Evolutionary conservation across 192 early-diverging fungal species (phyloP).

Genomic region (Haplosporangium gracile): DNA sequence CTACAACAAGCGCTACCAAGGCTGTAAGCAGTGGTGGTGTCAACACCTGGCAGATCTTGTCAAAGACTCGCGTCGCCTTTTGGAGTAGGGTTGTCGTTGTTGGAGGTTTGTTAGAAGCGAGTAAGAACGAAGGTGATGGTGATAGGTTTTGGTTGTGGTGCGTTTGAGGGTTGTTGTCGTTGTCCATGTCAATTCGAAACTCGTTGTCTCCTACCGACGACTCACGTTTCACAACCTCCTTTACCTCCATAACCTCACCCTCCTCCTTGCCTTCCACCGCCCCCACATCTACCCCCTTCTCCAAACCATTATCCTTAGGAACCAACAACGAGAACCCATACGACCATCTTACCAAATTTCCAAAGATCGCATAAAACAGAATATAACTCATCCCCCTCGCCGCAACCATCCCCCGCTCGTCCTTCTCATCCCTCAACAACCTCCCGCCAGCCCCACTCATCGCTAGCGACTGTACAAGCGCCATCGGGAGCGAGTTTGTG

Average conservation of each 20-base stretch:
- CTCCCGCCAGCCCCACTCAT: slow-evolving; percentile 58
- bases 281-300: not conserved
- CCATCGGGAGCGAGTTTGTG: slow-evolving; percentile 81
- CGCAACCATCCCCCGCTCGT: slow-evolving; percentile 55
- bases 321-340: slow-evolving; percentile 77
- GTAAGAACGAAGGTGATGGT: not conserved
- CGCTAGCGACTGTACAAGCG: slow-evolving; percentile 71
- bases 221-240: not conserved
- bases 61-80: not conserved
- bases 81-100: not conserved
- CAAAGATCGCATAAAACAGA: slow-evolving; percentile 84
- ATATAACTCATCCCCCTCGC: slow-evolving; percentile 82
- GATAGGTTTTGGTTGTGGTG: not conserved
- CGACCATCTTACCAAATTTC: slow-evolving; percentile 84
- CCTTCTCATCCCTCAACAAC: slow-evolving; percentile 55
- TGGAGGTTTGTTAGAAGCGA: not conserved
- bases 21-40: slow-evolving; percentile 84
- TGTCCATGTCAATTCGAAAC: not conserved
- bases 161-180: not conserved
- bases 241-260: not conserved
- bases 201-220: not conserved
- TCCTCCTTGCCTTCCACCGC: too few species aligned
- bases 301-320: slow-evolving; percentile 6
- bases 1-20: slow-evolving; percentile 72
- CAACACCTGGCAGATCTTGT: slow-evolving; percentile 56